Evolutionary conservation across 2,329 filamentous ascomycete species (phyloP).

Genomic region (Colletotrichum cordylinicola): DNA sequence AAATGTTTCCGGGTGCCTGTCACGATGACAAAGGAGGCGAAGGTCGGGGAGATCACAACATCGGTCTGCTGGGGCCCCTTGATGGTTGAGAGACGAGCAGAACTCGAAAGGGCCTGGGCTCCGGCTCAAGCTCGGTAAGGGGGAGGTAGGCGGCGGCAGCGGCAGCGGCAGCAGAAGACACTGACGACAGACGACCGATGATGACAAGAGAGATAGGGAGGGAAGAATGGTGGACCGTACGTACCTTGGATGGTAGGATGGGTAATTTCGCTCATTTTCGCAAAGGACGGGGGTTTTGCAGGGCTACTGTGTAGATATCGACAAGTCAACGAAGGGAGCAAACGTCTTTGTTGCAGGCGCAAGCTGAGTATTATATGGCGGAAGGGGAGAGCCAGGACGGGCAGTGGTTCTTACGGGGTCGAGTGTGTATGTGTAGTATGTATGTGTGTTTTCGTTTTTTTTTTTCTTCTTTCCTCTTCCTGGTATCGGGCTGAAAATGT

Average conservation of each 20-base stretch:
- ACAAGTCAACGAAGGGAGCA: slow-evolving; percentile 7
- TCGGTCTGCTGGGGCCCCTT: neutral
- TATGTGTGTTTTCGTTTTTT: neutral
- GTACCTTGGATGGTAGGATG: slow-evolving; percentile 65
- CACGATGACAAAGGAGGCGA: neutral
- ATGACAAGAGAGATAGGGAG: neutral
- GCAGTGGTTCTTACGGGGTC: neutral
- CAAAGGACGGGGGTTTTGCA: slow-evolving; percentile 11
- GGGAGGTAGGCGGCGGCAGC: neutral
- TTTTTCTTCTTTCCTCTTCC: neutral
- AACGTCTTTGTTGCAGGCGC: neutral
- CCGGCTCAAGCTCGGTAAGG: neutral
- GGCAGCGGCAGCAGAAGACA: neutral
- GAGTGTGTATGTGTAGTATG: neutral
- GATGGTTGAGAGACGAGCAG: neutral
- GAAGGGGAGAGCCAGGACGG: slow-evolving; percentile 9
- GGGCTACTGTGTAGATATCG: slow-evolving; percentile 13
- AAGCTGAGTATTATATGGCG: slow-evolving; percentile 11
- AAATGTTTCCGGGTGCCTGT: neutral
- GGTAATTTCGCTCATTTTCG: slow-evolving; percentile 58
- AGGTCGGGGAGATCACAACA: neutral
- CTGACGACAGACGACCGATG: neutral
- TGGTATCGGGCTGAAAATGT: neutral
- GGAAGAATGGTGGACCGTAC: slow-evolving; percentile 29
- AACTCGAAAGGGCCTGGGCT: neutral